These are phyloP conservation scores for Gremmenia infestans DNA, from an alignment of 2,329 filamentous ascomycete genomes.

Conservation along the genomic window DNA sequence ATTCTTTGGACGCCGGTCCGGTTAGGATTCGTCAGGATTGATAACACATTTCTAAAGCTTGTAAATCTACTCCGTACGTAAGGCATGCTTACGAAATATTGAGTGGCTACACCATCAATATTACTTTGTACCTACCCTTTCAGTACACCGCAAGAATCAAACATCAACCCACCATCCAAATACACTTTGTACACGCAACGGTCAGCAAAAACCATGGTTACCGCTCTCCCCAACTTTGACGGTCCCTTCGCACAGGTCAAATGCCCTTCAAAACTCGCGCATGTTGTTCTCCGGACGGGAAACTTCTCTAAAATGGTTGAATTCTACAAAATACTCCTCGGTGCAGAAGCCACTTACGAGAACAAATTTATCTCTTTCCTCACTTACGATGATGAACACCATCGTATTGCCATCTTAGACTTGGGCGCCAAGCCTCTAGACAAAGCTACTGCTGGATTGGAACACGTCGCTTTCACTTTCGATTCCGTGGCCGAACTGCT, in stretches of 20 bases:
- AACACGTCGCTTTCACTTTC: slow-evolving; percentile 41
- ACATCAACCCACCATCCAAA: too few relatives aligned
- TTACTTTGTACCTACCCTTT: too few relatives aligned
- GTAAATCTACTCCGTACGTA: too few relatives aligned
- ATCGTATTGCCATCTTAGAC: slow-evolving; percentile 39
- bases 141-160: too few relatives aligned
- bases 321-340: slow-evolving; percentile 37
- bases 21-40: too few relatives aligned
- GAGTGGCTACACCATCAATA: too few relatives aligned
- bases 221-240: too few relatives aligned
- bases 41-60: too few relatives aligned
- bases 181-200: too few relatives aligned
- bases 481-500: slow-evolving; percentile 33
- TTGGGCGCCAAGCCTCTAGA: slow-evolving; percentile 22
- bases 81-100: too few relatives aligned
- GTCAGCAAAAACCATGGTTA: too few relatives aligned
- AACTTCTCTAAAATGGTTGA: slow-evolving; percentile 30
- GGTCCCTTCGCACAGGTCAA: neutral
- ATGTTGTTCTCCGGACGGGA: slow-evolving; percentile 29
- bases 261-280: slow-evolving; percentile 17
- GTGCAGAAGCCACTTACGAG: slow-evolving; percentile 28
- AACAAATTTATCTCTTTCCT: slow-evolving; percentile 34
- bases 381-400: slow-evolving; percentile 44
- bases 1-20: too few relatives aligned
- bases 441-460: slow-evolving; percentile 27